phyloP scores from a whole-genome alignment of 805 yeast genomes.

The Ogataea siamensis region DNA sequence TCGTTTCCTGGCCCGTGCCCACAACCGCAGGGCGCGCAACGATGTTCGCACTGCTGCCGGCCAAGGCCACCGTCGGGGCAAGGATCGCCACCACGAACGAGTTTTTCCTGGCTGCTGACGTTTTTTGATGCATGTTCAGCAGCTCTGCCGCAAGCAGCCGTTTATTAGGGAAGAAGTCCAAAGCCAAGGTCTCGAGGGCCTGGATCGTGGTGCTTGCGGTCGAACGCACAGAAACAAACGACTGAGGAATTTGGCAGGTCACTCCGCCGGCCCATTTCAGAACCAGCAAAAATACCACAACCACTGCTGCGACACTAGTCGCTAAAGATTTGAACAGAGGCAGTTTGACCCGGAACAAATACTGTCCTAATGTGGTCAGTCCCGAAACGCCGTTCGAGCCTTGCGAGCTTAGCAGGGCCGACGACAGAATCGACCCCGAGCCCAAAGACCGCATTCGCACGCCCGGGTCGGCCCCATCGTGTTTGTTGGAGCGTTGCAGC shows the following conservation, averaged over 20 bases:
- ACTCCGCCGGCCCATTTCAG: constrained; percentile 37
- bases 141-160: constrained; percentile 32
- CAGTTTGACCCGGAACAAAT: constrained; percentile 34
- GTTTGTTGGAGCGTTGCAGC: constrained; percentile 29
- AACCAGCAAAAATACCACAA: constrained; percentile 31
- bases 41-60: constrained; percentile 8
- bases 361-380: constrained; percentile 29
- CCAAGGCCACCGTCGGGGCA: constrained; percentile 28
- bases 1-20: constrained; percentile 26
- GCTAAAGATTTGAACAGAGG: constrained; percentile 38
- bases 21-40: constrained; percentile 11
- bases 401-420: constrained; percentile 15
- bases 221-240: constrained; percentile 1
- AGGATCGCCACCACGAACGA: constrained; percentile 23
- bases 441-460: constrained; percentile 21
- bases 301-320: constrained; percentile 29
- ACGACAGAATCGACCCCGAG: constrained; percentile 23
- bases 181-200: constrained; percentile 16
- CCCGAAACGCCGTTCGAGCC: constrained; percentile 14
- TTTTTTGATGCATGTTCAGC: constrained; percentile 12
- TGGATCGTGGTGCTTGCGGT: constrained; percentile 7
- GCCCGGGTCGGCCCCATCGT: constrained; percentile 11
- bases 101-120: constrained; percentile 9
- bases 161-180: constrained; percentile 29
- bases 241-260: constrained; percentile 4